Percentiles rank a stretch among this genome's conserved stretches.
phyloP scores from a whole-genome alignment of 169 alveolate genomes.

The Ichthyophthirius multifiliis region DNA sequence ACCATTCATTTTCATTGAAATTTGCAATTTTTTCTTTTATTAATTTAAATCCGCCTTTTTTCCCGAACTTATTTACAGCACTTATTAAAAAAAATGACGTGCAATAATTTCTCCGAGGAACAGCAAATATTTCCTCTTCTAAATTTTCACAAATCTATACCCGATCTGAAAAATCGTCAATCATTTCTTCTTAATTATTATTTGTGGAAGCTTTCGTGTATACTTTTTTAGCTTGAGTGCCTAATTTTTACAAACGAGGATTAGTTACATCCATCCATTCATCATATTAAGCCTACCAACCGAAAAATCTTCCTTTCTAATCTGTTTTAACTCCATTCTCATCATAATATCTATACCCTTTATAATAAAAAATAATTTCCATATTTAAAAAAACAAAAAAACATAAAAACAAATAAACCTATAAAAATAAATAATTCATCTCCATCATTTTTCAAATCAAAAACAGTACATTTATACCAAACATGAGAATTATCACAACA shows the following conservation, averaged over 20 bases:
- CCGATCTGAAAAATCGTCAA: not conserved
- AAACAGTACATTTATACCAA: constrained; percentile 31
- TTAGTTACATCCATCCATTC: constrained; percentile 3
- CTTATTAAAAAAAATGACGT: not conserved
- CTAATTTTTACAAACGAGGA: constrained; percentile 15
- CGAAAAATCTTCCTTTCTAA: not conserved
- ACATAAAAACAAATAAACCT: not conserved
- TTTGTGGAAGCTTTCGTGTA: not conserved
- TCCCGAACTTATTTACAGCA: not conserved
- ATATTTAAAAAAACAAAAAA: not conserved
- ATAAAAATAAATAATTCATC: not conserved
- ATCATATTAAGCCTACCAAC: not conserved
- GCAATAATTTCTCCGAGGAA: not conserved
- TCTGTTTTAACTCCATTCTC: constrained; percentile 1
- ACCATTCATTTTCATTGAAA: not conserved
- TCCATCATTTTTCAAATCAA: not conserved
- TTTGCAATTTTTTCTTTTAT: not conserved
- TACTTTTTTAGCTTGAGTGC: not conserved
- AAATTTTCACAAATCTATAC: not conserved
- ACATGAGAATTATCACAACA: constrained; percentile 38
- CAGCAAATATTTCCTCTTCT: not conserved
- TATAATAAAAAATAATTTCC: not conserved
- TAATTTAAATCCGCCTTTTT: not conserved
- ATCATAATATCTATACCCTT: constrained; percentile 9
- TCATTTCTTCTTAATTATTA: not conserved